Conservation (phyloP, 2,329 filamentous ascomycete genomes). For the Fusarium sp. region DNA sequence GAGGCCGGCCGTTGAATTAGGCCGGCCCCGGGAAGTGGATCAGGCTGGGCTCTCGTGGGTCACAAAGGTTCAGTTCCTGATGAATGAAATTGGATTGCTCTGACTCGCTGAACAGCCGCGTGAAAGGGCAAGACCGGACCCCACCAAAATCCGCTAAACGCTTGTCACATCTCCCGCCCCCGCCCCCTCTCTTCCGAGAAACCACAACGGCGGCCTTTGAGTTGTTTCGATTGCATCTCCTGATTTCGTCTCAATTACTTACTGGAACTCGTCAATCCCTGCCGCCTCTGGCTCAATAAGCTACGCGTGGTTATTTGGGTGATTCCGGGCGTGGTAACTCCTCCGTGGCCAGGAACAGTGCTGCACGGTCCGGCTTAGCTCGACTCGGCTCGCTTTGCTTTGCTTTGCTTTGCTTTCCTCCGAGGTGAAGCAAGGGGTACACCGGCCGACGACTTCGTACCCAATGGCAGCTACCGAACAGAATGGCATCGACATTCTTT, state of each 20-base stretch:
- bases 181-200: slow-evolving; percentile 38
- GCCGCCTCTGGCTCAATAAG: slow-evolving; percentile 10
- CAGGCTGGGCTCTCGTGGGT: neutral
- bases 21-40: slow-evolving; percentile 4
- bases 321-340: neutral
- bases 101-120: slow-evolving; percentile 32
- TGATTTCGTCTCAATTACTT: neutral
- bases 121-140: neutral
- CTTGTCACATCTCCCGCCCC: slow-evolving; percentile 30
- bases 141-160: slow-evolving; percentile 16
- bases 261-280: slow-evolving; percentile 2
- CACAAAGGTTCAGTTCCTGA: neutral
- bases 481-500: slow-evolving; percentile 47
- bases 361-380: slow-evolving; percentile 24
- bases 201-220: slow-evolving; percentile 21
- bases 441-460: slow-evolving; percentile 1
- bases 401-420: neutral
- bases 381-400: slow-evolving; percentile 1
- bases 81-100: slow-evolving; percentile 19
- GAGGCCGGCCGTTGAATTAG: slow-evolving; percentile 18
- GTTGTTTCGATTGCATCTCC: slow-evolving; percentile 34
- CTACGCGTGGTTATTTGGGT: neutral
- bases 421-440: slow-evolving; percentile 17
- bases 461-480: slow-evolving; percentile 43
- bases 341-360: slow-evolving; percentile 4